A percentile compares a stretch with the other conserved stretches of the same genome.
phyloP scores from a whole-genome alignment of 2,329 filamentous ascomycete species.

The Didymella arachidicola region DNA sequence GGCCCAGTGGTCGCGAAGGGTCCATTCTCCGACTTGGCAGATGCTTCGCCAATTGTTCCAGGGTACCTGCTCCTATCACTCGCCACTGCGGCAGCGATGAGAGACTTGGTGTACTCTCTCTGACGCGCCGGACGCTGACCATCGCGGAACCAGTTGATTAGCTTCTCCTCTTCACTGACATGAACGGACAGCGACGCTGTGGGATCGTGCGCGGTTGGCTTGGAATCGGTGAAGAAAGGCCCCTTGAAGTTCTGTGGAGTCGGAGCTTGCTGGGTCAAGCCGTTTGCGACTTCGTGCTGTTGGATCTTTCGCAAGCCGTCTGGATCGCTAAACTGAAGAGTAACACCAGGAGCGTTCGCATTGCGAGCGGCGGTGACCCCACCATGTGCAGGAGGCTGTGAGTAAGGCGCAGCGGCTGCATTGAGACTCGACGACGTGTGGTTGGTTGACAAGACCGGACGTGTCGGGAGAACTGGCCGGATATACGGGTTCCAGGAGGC shows the following conservation, averaged over 20 bases:
- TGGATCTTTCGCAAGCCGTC: constrained; percentile 29
- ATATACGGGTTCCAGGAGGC: background rate
- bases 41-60: constrained; percentile 26
- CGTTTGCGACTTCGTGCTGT: constrained; percentile 35
- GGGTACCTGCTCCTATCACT: constrained; percentile 19
- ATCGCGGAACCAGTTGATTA: constrained; percentile 54
- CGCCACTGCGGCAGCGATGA: constrained; percentile 32
- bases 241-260: constrained; percentile 49
- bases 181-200: constrained; percentile 34
- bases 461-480: constrained; percentile 21
- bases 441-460: background rate
- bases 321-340: constrained; percentile 41
- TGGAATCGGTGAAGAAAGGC: constrained; percentile 48
- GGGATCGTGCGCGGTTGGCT: constrained; percentile 40
- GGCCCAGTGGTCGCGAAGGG: constrained; percentile 43
- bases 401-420: constrained; percentile 30
- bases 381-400: background rate
- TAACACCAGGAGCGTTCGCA: constrained; percentile 15
- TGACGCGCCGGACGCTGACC: constrained; percentile 38
- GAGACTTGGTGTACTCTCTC: constrained; percentile 34
- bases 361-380: constrained; percentile 4
- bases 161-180: constrained; percentile 45
- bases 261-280: constrained; percentile 34
- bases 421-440: constrained; percentile 25
- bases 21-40: background rate